These are phyloP conservation scores for Erodium texanum DNA, from an alignment of 441 rosid genomes.

Conservation along the genomic window DNA sequence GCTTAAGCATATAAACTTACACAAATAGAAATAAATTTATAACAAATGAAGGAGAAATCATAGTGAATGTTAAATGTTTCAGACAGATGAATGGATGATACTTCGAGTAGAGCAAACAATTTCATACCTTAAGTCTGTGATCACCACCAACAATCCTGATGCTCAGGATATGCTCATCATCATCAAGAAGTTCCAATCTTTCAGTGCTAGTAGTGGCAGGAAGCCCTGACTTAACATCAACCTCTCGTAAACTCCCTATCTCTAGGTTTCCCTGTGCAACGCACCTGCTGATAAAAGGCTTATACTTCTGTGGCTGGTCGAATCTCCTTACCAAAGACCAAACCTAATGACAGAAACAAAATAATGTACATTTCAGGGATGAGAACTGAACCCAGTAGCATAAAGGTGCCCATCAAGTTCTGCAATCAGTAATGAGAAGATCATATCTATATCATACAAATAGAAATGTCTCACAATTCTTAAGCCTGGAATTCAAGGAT, in stretches of 20 bases:
- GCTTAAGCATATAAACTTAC: not conserved
- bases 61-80: not conserved
- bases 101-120: not conserved
- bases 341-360: conserved; percentile 3
- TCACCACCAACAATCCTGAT: conserved; percentile 15
- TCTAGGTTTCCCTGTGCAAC: conserved; percentile 12
- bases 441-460: too few species aligned
- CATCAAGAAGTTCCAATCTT: conserved; percentile 17
- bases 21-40: not conserved
- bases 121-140: conserved; percentile 15
- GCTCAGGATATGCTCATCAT: conserved; percentile 15
- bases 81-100: not conserved
- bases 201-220: conserved; percentile 17
- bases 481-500: not conserved
- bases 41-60: conserved; percentile 2
- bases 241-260: conserved; percentile 13
- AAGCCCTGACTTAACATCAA: conserved; percentile 17
- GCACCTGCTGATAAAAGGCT: conserved; percentile 17
- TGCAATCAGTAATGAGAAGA: not conserved
- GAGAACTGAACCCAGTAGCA: not conserved
- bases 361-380: not conserved
- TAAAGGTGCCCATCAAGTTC: not conserved
- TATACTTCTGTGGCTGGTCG: conserved; percentile 15
- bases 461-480: not conserved
- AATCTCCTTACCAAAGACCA: conserved; percentile 20